Percentiles rank a stretch among this genome's conserved stretches.
Evolutionary conservation across 495 filamentous ascomycete species (phyloP).

Genomic region (Echria macrotheca): DNA sequence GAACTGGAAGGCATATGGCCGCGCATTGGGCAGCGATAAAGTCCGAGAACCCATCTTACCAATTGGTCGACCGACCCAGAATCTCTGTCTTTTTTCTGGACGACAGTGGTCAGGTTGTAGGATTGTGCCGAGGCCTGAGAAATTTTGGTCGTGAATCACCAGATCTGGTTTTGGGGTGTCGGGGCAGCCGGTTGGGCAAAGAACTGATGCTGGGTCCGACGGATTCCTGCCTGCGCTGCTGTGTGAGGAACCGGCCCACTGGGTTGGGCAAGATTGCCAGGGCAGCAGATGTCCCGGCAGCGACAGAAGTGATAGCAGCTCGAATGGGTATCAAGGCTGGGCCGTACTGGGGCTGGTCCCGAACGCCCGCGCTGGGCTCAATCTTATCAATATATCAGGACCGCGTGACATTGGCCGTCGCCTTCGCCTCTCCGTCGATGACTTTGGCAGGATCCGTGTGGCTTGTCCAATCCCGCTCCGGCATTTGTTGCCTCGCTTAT

Average conservation of each 20-base stretch:
- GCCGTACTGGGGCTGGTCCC: too few relatives aligned
- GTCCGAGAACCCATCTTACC: too few relatives aligned
- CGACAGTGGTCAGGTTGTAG: too few relatives aligned
- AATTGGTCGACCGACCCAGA: too few relatives aligned
- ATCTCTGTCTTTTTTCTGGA: too few relatives aligned
- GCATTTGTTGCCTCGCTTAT: slow-evolving; percentile 4
- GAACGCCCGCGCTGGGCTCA: background rate
- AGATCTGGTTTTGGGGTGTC: too few relatives aligned
- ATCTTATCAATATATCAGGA: slow-evolving; percentile 4
- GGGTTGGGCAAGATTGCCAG: slow-evolving; percentile 6
- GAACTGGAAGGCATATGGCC: slow-evolving; percentile 35
- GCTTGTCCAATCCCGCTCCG: background rate
- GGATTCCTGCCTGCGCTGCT: background rate
- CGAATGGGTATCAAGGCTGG: too few relatives aligned
- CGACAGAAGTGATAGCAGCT: background rate
- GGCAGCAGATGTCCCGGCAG: background rate
- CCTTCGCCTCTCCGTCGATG: background rate
- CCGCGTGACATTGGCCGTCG: background rate
- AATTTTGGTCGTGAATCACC: too few relatives aligned
- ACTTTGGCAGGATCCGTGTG: background rate
- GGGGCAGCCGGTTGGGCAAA: too few relatives aligned
- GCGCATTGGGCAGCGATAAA: slow-evolving; percentile 33
- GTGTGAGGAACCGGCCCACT: too few relatives aligned
- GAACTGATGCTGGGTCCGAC: background rate
- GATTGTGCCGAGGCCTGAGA: too few relatives aligned